Base-by-base conservation (phyloP, 768 basidiomycete genomes). In the Pleurotus eryngii region DNA sequence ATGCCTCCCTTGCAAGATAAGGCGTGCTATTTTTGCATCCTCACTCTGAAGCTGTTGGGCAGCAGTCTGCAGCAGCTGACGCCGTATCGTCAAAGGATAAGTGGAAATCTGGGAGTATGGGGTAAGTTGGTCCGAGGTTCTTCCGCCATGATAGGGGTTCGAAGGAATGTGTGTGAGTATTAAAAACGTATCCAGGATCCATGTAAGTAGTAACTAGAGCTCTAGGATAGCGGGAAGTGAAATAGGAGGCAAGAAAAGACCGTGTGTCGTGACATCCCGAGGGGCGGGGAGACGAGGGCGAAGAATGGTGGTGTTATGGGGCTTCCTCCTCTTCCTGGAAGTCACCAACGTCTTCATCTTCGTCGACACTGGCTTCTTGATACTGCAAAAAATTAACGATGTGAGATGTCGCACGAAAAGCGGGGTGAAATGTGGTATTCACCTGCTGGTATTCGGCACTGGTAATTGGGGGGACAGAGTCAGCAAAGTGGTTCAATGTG, bases 381-480 rank as follows among this genome's bases (percentile, higher is more conserved):
- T 86, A 87, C 80, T 86, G 61, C 49, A 57, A 57, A 57, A 57
- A 26, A 40, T 59, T 42, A 57, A 43, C 12, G 30, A 35, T 9
- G 7, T 35, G 0, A 35, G 30, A 35, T 11, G 11, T 35, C 11
- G 30, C 30, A 35, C 30, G 45, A 53, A 43, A 3, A 18, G 22
- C 18, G 18, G 30, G 17, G n/a, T 43, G 8, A 24, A 5, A 39
- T 14, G 51, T 24, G 46, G 3, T 48, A 54, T 72, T 61, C 63
- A 84, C 89, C 79, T 91, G 91, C 68, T 95, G 92, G 74, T 96
- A 96, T 68, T 98, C 95, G 56, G 91, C 81, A 58, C 90, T 92
- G 53, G 0, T 9, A n/a, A 60, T 2, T 6, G 22, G 47, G n/a
- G 39, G n/a, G 35, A n/a, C 15, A 12, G 37, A 2, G 9, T 57